These are phyloP conservation scores for Trichoderma reesei DNA, from an alignment of 495 filamentous ascomycete genomes.

Conservation along the genomic window DNA sequence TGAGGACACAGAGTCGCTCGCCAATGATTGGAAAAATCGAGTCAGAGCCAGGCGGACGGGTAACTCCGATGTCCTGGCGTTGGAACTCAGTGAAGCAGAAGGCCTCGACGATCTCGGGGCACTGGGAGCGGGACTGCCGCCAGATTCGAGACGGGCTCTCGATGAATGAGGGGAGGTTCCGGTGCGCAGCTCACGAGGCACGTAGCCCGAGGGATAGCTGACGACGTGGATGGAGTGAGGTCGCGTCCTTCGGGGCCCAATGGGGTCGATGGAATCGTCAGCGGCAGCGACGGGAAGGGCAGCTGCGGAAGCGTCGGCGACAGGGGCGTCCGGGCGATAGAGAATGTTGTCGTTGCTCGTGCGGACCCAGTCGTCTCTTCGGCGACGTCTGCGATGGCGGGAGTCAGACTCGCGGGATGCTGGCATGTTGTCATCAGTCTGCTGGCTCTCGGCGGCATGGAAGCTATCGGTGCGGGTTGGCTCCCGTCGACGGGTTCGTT, in stretches of 20 bases:
- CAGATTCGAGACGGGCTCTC: not conserved
- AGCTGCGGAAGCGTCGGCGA: constrained; percentile 4
- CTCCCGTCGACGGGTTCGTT: not conserved
- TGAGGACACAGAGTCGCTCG: not conserved
- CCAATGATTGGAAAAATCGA: not conserved
- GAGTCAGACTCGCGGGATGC: constrained; percentile 2
- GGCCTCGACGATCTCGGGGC: not conserved
- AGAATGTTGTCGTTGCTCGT: not conserved
- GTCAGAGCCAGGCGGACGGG: not conserved
- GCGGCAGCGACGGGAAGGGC: not conserved
- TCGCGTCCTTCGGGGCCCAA: constrained; percentile 39
- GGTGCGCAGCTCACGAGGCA: constrained; percentile 38
- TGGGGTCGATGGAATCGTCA: constrained; percentile 14
- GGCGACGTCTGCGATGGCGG: constrained; percentile 1
- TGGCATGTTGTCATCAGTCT: constrained; percentile 1
- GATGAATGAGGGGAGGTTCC: constrained; percentile 26
- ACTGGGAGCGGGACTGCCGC: not conserved
- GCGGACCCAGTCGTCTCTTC: constrained; percentile 6
- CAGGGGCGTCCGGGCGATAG: constrained; percentile 1
- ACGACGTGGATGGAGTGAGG: constrained; percentile 48
- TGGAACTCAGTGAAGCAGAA: not conserved
- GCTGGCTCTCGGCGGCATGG: not conserved
- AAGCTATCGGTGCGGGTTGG: not conserved
- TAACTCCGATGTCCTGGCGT: not conserved
- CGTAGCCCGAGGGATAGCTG: constrained; percentile 41